A percentile compares a stretch with the other conserved stretches of the same genome.
Conservation (phyloP, 768 basidiomycete species). For the Boletus rubropictus region DNA sequence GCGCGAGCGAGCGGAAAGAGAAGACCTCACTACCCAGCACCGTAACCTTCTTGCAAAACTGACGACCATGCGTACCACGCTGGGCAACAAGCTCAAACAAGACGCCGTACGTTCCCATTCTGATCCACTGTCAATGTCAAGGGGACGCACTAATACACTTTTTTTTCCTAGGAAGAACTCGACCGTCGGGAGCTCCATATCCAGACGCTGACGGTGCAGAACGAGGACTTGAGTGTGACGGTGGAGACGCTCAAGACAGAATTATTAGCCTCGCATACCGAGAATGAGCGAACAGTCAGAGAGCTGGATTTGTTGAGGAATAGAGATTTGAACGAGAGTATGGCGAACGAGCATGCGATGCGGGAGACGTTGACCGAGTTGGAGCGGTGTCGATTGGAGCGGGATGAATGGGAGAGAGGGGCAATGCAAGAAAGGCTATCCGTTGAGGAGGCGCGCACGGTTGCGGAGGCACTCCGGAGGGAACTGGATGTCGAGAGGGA, state of each 20-base stretch:
- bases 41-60: slow-evolving; percentile 80
- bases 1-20: slow-evolving; percentile 77
- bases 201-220: slow-evolving; percentile 70
- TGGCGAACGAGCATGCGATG: slow-evolving; percentile 71
- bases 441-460: slow-evolving; percentile 63
- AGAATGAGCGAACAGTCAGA: slow-evolving; percentile 60
- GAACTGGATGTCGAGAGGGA: slow-evolving; percentile 66
- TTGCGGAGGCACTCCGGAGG: slow-evolving; percentile 49
- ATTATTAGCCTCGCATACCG: slow-evolving; percentile 67
- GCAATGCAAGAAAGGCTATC: slow-evolving; percentile 61
- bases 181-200: slow-evolving; percentile 86
- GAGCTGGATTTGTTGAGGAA: slow-evolving; percentile 68
- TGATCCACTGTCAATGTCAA: background rate
- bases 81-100: slow-evolving; percentile 91
- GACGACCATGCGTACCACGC: slow-evolving; percentile 86
- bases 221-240: slow-evolving; percentile 64
- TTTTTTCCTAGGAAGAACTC: slow-evolving; percentile 80
- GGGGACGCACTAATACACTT: background rate
- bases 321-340: slow-evolving; percentile 61
- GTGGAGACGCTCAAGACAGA: slow-evolving; percentile 79
- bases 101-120: slow-evolving; percentile 71
- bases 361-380: slow-evolving; percentile 81
- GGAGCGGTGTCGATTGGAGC: slow-evolving; percentile 78
- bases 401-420: slow-evolving; percentile 64
- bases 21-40: slow-evolving; percentile 80